phyloP scores from a whole-genome alignment of 805 yeast genomes.

The Candida broadrunensis region DNA sequence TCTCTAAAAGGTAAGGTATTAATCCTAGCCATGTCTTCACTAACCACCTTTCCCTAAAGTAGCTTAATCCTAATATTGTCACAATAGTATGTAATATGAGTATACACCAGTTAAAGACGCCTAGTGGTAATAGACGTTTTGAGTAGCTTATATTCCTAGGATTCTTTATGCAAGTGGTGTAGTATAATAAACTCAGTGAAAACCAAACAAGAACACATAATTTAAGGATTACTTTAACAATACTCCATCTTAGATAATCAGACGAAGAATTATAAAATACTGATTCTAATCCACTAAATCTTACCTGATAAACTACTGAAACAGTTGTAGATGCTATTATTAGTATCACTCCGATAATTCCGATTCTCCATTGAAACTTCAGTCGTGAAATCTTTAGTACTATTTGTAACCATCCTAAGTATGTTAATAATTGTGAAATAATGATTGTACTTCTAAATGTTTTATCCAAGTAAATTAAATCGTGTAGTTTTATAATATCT shows the following conservation, averaged over 20 bases:
- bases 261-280: conserved; percentile 1
- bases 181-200: conserved; percentile 32
- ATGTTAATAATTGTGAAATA: conserved; percentile 42
- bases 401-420: conserved; percentile 57
- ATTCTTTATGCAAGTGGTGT: conserved; percentile 34
- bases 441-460: conserved; percentile 37
- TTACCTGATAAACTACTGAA: conserved; percentile 9
- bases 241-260: conserved; percentile 12
- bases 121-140: conserved; percentile 45
- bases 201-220: conserved; percentile 26
- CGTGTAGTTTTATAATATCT: conserved; percentile 44
- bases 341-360: conserved; percentile 27
- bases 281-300: not conserved
- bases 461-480: conserved; percentile 32
- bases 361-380: conserved; percentile 23
- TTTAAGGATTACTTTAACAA: conserved; percentile 27
- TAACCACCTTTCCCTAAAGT: conserved; percentile 29
- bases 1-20: conserved; percentile 41
- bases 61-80: conserved; percentile 21
- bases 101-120: conserved; percentile 40
- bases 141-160: conserved; percentile 44
- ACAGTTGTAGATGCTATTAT: conserved; percentile 19
- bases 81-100: conserved; percentile 35
- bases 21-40: conserved; percentile 50
- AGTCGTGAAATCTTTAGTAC: conserved; percentile 30